Evolutionary conservation across 202 grass and related monocot species (phyloP).

Genomic region (Digitaria exilis): DNA sequence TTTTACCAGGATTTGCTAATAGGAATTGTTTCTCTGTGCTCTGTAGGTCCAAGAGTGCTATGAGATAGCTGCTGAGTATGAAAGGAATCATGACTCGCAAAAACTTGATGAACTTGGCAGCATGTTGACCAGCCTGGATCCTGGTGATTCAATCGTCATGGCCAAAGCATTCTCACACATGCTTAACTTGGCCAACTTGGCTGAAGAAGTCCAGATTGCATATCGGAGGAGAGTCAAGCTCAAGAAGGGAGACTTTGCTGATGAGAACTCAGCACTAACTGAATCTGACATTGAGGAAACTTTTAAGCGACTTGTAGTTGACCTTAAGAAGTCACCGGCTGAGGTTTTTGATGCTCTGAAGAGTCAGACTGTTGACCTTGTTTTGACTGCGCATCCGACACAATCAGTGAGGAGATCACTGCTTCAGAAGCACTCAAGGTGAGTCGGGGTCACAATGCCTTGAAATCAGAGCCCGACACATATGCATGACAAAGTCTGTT

Average conservation of each 20-base stretch:
- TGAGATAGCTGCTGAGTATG: conserved; percentile 78
- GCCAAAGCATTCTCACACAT: conserved; percentile 87
- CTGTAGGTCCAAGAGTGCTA: conserved; percentile 89
- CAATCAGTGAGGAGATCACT: conserved; percentile 82
- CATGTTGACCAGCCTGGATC: conserved; percentile 73
- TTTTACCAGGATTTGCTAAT: background rate
- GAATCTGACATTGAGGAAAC: conserved; percentile 90
- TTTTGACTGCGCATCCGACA: conserved; percentile 89
- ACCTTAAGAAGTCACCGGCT: conserved; percentile 71
- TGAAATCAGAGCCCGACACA: background rate
- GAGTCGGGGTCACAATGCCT: background rate
- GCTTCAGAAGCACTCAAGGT: conserved; percentile 89
- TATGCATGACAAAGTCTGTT: background rate
- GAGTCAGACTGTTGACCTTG: conserved; percentile 81
- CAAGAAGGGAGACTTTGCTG: conserved; percentile 81
- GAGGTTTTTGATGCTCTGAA: conserved; percentile 92
- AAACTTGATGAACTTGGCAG: conserved; percentile 78
- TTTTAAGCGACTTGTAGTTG: conserved; percentile 66
- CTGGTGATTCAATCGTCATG: conserved; percentile 75
- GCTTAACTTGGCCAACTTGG: conserved; percentile 97
- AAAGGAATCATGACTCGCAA: conserved; percentile 51
- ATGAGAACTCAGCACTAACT: conserved; percentile 77
- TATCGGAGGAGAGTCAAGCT: conserved; percentile 76
- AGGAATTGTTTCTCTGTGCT: background rate
- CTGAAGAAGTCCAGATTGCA: conserved; percentile 90